Evolutionary conservation across 495 filamentous ascomycete genomes (phyloP).

Genomic region (Penicillium flavigenum): DNA sequence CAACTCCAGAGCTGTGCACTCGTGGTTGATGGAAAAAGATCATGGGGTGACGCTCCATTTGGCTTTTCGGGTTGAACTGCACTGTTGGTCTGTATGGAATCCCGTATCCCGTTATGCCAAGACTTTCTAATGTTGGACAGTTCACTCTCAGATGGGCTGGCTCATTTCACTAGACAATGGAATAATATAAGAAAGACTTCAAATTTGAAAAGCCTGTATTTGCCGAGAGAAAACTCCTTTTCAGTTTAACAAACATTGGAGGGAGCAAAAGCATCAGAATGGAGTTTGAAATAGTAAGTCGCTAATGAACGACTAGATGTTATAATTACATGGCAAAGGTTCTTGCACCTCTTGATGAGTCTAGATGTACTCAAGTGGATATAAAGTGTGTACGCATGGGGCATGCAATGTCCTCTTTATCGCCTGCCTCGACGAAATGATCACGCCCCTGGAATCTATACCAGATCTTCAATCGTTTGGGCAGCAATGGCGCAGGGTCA

Average conservation of each 20-base stretch:
- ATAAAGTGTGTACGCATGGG: slow-evolving; percentile 40
- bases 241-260: neutral
- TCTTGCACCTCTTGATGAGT: neutral
- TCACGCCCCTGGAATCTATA: slow-evolving; percentile 51
- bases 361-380: slow-evolving; percentile 11
- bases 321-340: slow-evolving; percentile 10
- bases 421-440: slow-evolving; percentile 45
- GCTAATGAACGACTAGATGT: slow-evolving; percentile 10
- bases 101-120: slow-evolving; percentile 17
- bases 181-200: neutral
- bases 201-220: neutral
- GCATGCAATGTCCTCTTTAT: slow-evolving; percentile 43
- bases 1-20: slow-evolving; percentile 21
- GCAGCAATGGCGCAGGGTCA: slow-evolving; percentile 53
- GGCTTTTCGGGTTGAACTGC: slow-evolving; percentile 27
- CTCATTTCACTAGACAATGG: neutral
- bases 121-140: slow-evolving; percentile 9
- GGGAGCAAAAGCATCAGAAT: neutral
- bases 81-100: slow-evolving; percentile 16
- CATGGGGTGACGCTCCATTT: slow-evolving; percentile 18
- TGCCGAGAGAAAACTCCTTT: neutral
- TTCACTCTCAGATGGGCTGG: neutral
- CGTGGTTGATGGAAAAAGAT: slow-evolving; percentile 17
- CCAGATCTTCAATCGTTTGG: slow-evolving; percentile 54
- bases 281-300: slow-evolving; percentile 7